Evolutionary conservation across 2,329 filamentous ascomycete genomes (phyloP).

Genomic region (Colletotrichum cordylinicola): DNA sequence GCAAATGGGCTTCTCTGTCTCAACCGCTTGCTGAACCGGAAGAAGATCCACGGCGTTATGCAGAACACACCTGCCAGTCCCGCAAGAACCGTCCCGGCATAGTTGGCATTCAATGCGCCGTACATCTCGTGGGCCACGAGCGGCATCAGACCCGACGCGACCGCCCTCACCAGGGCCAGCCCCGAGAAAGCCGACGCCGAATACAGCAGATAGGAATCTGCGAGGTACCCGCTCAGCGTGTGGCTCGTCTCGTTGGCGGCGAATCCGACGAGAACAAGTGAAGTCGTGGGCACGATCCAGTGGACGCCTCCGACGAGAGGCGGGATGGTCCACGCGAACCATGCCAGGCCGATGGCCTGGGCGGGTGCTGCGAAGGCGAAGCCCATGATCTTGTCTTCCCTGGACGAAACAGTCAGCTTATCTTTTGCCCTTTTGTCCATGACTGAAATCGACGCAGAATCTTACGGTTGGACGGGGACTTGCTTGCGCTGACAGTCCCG

Average conservation of each 20-base stretch:
- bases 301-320: slow-evolving; percentile 34
- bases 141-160: slow-evolving; percentile 29
- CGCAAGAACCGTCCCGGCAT: slow-evolving; percentile 27
- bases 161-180: slow-evolving; percentile 28
- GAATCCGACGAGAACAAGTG: slow-evolving; percentile 50
- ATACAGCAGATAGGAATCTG: slow-evolving; percentile 29
- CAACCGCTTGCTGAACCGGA: slow-evolving; percentile 26
- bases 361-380: slow-evolving; percentile 49
- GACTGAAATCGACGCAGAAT: neutral
- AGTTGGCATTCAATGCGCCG: slow-evolving; percentile 25
- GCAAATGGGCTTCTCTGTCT: slow-evolving; percentile 29
- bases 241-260: slow-evolving; percentile 45
- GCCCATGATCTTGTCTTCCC: slow-evolving; percentile 32
- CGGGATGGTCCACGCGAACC: slow-evolving; percentile 53
- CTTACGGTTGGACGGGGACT: slow-evolving; percentile 26
- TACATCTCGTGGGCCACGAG: slow-evolving; percentile 29
- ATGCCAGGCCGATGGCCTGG: slow-evolving; percentile 48
- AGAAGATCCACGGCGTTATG: slow-evolving; percentile 25
- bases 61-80: slow-evolving; percentile 25
- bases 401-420: neutral
- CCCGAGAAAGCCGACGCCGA: slow-evolving; percentile 30
- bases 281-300: slow-evolving; percentile 45
- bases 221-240: slow-evolving; percentile 29
- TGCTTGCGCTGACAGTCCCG: slow-evolving; percentile 21
- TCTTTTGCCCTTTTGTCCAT: neutral